A percentile compares a stretch with the other conserved stretches of the same genome.
These are phyloP conservation scores for Aspergillus caelatus DNA, from an alignment of 2,329 filamentous ascomycete species.

Conservation along the genomic window DNA sequence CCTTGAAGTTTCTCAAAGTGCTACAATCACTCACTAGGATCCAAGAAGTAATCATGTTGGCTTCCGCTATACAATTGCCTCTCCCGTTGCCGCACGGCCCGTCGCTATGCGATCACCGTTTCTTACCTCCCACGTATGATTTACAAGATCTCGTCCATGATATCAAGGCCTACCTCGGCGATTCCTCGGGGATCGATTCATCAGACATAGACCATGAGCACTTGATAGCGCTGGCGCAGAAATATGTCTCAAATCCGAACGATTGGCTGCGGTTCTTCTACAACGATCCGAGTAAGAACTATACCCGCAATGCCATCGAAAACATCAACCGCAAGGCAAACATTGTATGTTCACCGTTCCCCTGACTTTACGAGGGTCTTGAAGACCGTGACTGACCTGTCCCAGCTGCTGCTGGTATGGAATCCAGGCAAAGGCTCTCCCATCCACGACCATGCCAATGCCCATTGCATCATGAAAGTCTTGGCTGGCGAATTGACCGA, in stretches of 20 bases:
- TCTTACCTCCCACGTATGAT: slow-evolving; percentile 7
- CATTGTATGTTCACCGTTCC: slow-evolving; percentile 23
- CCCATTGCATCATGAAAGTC: slow-evolving; percentile 43
- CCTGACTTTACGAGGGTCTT: background rate
- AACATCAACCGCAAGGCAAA: slow-evolving; percentile 38
- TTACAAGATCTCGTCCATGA: slow-evolving; percentile 30
- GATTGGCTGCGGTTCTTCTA: slow-evolving; percentile 34
- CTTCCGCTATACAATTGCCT: slow-evolving; percentile 1
- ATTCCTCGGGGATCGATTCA: slow-evolving; percentile 28
- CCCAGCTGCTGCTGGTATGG: slow-evolving; percentile 36
- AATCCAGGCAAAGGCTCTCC: slow-evolving; percentile 40
- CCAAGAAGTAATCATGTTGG: background rate
- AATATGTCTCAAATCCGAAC: slow-evolving; percentile 30
- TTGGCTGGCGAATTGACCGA: slow-evolving; percentile 33
- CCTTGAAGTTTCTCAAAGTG: background rate
- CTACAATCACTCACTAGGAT: background rate
- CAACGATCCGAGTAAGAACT: slow-evolving; percentile 37
- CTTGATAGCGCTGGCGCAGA: slow-evolving; percentile 29
- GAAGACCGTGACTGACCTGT: slow-evolving; percentile 6
- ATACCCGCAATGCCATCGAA: slow-evolving; percentile 36
- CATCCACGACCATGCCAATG: slow-evolving; percentile 40
- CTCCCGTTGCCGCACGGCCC: background rate
- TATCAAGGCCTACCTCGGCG: slow-evolving; percentile 32
- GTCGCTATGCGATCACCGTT: background rate
- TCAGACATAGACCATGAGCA: slow-evolving; percentile 28